These are phyloP conservation scores for Onygenales sp. DNA, from an alignment of 2,329 filamentous ascomycete genomes.

Conservation along the genomic window DNA sequence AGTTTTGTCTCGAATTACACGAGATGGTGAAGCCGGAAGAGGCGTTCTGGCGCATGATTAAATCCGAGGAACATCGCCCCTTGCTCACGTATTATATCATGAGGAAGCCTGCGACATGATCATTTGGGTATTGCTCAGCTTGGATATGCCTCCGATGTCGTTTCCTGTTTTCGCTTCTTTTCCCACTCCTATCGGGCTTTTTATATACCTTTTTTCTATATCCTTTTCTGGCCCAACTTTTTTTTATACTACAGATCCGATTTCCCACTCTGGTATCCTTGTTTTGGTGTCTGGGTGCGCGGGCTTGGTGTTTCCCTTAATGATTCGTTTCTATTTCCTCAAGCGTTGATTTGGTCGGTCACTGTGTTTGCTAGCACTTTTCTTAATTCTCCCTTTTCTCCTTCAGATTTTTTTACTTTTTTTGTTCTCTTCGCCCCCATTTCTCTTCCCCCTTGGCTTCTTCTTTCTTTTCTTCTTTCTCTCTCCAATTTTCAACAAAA, in stretches of 20 bases:
- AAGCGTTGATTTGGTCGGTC: background rate
- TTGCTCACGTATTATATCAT: constrained; percentile 29
- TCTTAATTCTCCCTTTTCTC: background rate
- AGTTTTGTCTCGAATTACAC: constrained; percentile 22
- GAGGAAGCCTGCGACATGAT: constrained; percentile 7
- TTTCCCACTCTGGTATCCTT: background rate
- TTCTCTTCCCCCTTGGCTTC: background rate
- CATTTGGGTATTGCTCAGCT: background rate
- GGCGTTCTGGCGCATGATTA: constrained; percentile 22
- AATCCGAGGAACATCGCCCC: constrained; percentile 23
- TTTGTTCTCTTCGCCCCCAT: background rate
- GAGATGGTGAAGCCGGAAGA: constrained; percentile 20
- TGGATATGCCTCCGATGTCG: background rate
- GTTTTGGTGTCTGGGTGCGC: background rate
- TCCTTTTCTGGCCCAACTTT: background rate
- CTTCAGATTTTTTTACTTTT: background rate
- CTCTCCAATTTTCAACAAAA: background rate
- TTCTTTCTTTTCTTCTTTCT: background rate
- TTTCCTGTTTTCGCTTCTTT: background rate
- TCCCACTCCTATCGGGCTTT: background rate
- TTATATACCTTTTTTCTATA: background rate
- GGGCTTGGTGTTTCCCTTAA: background rate
- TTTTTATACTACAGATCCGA: background rate
- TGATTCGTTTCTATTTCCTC: background rate
- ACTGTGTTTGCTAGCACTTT: background rate